These are phyloP conservation scores for Geranomyces variabilis DNA, from an alignment of 192 early-diverging fungal species.

Conservation along the genomic window DNA sequence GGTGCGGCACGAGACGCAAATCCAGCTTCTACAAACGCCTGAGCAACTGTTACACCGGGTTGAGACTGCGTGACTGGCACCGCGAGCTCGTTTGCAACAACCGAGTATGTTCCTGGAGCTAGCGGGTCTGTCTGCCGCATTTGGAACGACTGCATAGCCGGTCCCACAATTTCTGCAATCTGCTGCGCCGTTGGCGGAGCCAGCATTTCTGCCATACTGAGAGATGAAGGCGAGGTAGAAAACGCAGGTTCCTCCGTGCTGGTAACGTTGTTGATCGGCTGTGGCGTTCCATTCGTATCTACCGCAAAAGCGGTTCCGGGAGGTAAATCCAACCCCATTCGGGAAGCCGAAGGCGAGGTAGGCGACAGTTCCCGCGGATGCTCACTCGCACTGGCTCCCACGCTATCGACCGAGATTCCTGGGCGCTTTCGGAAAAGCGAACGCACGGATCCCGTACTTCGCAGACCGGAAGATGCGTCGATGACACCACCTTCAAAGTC, in stretches of 20 bases:
- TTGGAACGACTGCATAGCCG: constrained; percentile 10
- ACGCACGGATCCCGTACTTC: not conserved
- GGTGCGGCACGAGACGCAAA: constrained; percentile 1
- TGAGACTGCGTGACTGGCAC: not conserved
- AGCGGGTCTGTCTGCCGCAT: not conserved
- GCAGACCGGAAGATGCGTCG: not conserved
- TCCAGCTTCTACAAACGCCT: constrained; percentile 5
- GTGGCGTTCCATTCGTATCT: too few relatives aligned
- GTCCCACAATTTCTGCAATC: constrained; percentile 13
- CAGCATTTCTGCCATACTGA: constrained; percentile 16
- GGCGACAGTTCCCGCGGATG: not conserved
- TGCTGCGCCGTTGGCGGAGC: constrained; percentile 5
- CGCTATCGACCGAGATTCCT: not conserved
- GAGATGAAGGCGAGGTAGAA: not conserved
- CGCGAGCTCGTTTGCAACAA: not conserved
- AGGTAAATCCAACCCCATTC: too few relatives aligned
- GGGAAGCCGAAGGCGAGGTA: not conserved
- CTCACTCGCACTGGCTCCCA: not conserved
- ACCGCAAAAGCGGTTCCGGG: too few relatives aligned
- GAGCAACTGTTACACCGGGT: not conserved
- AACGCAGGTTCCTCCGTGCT: not conserved
- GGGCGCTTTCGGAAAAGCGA: constrained; percentile 9
- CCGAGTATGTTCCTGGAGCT: not conserved
- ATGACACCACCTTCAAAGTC: constrained; percentile 4
- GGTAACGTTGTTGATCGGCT: too few relatives aligned